Percentiles rank a stretch among this genome's conserved stretches.
Conservation (phyloP, 805 yeast species). For the Saccharomycopsis sp. region DNA sequence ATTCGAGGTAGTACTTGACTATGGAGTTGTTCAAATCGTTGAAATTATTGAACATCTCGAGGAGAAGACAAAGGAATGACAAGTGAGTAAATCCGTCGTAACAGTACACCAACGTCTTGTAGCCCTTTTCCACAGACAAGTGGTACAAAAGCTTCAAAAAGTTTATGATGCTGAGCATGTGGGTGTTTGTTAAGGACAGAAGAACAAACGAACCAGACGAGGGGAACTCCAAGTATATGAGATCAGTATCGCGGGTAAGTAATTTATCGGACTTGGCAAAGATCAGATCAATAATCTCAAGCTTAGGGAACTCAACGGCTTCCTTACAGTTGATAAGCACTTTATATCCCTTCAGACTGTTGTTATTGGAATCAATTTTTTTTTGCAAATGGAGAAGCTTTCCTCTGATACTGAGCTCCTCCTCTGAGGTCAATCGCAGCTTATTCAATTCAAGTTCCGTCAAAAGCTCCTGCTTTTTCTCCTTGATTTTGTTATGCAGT, state of each 20-base stretch:
- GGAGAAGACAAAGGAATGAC: constrained; percentile 64
- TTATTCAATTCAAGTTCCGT: constrained; percentile 1
- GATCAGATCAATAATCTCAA: constrained; percentile 14
- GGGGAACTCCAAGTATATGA: constrained; percentile 43
- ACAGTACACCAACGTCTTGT: constrained; percentile 59
- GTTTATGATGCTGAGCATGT: constrained; percentile 57
- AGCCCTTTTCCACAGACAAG: constrained; percentile 25
- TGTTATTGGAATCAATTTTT: constrained; percentile 12
- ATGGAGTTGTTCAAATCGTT: constrained; percentile 55
- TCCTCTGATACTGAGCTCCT: constrained; percentile 8
- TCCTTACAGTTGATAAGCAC: constrained; percentile 20
- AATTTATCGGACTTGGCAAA: constrained; percentile 10
- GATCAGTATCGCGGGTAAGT: constrained; percentile 14
- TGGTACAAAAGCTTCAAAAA: constrained; percentile 62
- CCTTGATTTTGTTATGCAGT: constrained; percentile 14
- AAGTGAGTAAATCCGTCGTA: constrained; percentile 93
- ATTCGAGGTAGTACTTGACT: constrained; percentile 52
- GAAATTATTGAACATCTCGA: constrained; percentile 59
- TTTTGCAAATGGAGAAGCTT: constrained; percentile 11
- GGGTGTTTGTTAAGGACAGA: constrained; percentile 60
- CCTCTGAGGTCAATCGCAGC: not conserved
- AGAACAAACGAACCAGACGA: constrained; percentile 79
- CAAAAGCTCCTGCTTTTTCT: constrained; percentile 8
- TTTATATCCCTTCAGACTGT: constrained; percentile 9
- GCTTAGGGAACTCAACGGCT: constrained; percentile 20